Evolutionary conservation across 2,329 filamentous ascomycete species (phyloP).

Genomic region (Fusarium miscanthi): DNA sequence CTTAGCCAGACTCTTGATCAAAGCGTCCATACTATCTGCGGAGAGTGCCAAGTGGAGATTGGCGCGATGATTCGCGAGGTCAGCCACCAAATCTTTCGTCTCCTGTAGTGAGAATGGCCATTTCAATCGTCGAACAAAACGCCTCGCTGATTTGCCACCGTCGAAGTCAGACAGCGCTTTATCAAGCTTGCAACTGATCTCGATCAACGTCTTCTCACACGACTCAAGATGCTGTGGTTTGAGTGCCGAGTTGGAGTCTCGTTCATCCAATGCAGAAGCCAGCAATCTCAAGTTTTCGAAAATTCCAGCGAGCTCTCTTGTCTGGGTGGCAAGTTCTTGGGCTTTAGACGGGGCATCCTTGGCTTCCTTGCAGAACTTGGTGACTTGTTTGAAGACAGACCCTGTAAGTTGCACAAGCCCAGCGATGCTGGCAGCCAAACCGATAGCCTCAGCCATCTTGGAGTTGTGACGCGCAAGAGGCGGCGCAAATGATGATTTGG

Average conservation of each 20-base stretch:
- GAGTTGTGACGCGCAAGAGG: background rate
- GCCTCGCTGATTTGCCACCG: background rate
- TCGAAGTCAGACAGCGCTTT: background rate
- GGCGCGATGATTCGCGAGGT: background rate
- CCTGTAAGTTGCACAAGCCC: background rate
- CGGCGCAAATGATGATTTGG: background rate
- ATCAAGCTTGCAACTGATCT: background rate
- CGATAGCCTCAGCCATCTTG: background rate
- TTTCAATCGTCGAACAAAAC: background rate
- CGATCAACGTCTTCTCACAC: background rate
- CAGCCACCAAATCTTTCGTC: background rate
- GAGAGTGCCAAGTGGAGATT: background rate
- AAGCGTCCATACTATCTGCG: background rate
- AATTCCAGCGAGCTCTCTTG: background rate
- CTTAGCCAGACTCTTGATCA: background rate
- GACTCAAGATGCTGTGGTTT: background rate
- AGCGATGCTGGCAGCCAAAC: background rate
- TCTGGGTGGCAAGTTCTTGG: background rate
- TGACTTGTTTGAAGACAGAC: background rate
- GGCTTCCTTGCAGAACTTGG: constrained; percentile 1
- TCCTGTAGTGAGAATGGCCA: background rate
- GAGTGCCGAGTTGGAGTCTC: background rate
- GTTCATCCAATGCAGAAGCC: background rate
- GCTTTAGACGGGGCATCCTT: background rate
- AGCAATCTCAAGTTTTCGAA: background rate